Percentiles rank a stretch among this genome's conserved stretches.
Conservation (phyloP, 495 filamentous ascomycete genomes). For the Aspergillus biplanus region DNA sequence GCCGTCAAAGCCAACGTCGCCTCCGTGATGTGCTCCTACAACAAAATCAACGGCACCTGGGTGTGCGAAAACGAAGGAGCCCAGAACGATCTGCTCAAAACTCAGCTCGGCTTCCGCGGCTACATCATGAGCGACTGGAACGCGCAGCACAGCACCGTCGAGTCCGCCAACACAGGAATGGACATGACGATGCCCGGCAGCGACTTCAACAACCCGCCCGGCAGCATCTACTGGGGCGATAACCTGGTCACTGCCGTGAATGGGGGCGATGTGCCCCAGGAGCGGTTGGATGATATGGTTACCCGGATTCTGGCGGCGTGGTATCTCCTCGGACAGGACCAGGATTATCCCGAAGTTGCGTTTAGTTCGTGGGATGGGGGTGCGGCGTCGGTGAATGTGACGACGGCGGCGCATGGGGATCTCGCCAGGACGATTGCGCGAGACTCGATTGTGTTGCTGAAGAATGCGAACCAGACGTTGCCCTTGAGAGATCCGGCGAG, state of each 20-base stretch:
- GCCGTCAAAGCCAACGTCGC: constrained; percentile 63
- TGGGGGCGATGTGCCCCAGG: constrained; percentile 44
- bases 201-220: constrained; percentile 49
- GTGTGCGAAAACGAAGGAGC: constrained; percentile 65
- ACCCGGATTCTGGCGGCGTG: constrained; percentile 57
- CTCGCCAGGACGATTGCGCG: constrained; percentile 52
- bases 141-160: constrained; percentile 59
- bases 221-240: constrained; percentile 33
- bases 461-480: constrained; percentile 59
- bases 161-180: constrained; percentile 57
- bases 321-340: constrained; percentile 57
- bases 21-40: constrained; percentile 72
- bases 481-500: constrained; percentile 55
- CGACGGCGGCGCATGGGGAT: constrained; percentile 11
- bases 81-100: constrained; percentile 66
- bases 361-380: constrained; percentile 17
- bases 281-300: constrained; percentile 59
- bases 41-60: constrained; percentile 67
- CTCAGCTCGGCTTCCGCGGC: constrained; percentile 68
- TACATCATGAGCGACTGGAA: constrained; percentile 70
- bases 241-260: constrained; percentile 48
- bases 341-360: constrained; percentile 43
- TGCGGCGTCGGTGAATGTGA: constrained; percentile 13
- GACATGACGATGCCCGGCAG: constrained; percentile 66
- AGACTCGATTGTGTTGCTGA: constrained; percentile 63